Evolutionary conservation across 345 rosid species (phyloP).

Genomic region (Ricinus communis): DNA sequence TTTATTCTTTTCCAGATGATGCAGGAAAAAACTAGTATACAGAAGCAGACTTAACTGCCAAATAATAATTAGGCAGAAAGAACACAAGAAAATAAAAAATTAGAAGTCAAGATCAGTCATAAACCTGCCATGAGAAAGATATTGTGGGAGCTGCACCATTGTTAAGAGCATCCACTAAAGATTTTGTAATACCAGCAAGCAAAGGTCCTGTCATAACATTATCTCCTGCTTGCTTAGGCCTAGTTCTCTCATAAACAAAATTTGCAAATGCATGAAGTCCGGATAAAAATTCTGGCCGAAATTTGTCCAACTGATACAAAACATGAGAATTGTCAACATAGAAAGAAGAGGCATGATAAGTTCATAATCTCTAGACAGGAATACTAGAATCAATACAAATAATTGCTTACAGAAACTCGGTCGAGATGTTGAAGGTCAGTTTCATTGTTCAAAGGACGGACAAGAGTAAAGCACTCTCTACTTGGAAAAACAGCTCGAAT

Average conservation of each 20-base stretch:
- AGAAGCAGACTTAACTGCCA: neutral
- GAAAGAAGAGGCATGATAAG: conserved; percentile 11
- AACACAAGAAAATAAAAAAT: neutral
- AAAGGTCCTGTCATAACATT: conserved; percentile 85
- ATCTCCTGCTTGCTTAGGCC: conserved; percentile 91
- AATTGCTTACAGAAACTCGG: conserved; percentile 24
- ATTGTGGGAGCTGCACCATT: conserved; percentile 88
- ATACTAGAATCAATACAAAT: neutral
- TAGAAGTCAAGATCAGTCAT: conserved; percentile 29
- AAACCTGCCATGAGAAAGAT: conserved; percentile 97
- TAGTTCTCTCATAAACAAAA: conserved; percentile 92
- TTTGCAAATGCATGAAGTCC: conserved; percentile 87
- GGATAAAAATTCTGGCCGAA: conserved; percentile 80
- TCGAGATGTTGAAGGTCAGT: conserved; percentile 88
- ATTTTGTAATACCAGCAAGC: conserved; percentile 76
- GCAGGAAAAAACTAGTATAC: neutral
- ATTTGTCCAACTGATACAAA: conserved; percentile 56
- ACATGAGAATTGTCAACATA: conserved; percentile 10
- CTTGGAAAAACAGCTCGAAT: conserved; percentile 89
- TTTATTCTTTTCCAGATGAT: neutral
- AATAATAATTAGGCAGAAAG: neutral
- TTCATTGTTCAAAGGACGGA: conserved; percentile 87
- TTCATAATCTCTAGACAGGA: conserved; percentile 9
- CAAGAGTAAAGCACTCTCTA: conserved; percentile 88
- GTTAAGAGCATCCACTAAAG: conserved; percentile 84